Evolutionary conservation across 2,329 filamentous ascomycete species (phyloP), one percentile per base, ranked within the genome.

Genomic region (Aspergillus pseudotamarii): DNA sequence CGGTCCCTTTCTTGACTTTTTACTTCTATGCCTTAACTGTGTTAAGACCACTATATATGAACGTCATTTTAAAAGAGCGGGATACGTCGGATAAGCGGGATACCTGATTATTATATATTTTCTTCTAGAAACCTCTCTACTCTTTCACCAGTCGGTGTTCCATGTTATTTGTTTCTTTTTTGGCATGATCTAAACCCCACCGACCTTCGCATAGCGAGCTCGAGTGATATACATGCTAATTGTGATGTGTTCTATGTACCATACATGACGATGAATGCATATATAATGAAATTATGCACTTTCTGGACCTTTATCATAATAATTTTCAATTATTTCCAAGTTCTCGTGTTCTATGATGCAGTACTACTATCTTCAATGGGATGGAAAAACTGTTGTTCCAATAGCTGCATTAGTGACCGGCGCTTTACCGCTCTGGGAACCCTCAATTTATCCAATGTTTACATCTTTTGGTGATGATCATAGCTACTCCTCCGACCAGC

Each of bases 101-200:
- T 71, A 58, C 64, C 63, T 66, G 55, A 61, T 60, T 68, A 51
- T 51, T 34, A 34, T 34, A 19, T 62, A 57, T 63, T 62, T 61
- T 58, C 41, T 63, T 61, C 66, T 73, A 74, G 69, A 74, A 75
- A 71, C 73, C 74, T 78, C 75, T 75, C 75, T 76, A 74, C 76
- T 69, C 58, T 51, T 59, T 60, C 43, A 55, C 58, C 55, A 54
- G 57, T 69, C 32, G 57, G 58, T 58, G 32, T 61, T 58, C 32
- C 57, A 51, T 59, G 54, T 57, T 54, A 59, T 62, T 55, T 60
- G 66, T 60, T 68, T 60, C 62, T 61, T 59, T 69, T 65, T 62
- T 67, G 58, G 57, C 60, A 68, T 65, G 69, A 64, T 69, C 70
- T 67, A 30, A 66, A 66, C 70, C 61, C 70, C 62, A 66, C 51